These are phyloP conservation scores for Thermomyces lanuginosus DNA, from an alignment of 2,329 filamentous ascomycete species.

Conservation along the genomic window DNA sequence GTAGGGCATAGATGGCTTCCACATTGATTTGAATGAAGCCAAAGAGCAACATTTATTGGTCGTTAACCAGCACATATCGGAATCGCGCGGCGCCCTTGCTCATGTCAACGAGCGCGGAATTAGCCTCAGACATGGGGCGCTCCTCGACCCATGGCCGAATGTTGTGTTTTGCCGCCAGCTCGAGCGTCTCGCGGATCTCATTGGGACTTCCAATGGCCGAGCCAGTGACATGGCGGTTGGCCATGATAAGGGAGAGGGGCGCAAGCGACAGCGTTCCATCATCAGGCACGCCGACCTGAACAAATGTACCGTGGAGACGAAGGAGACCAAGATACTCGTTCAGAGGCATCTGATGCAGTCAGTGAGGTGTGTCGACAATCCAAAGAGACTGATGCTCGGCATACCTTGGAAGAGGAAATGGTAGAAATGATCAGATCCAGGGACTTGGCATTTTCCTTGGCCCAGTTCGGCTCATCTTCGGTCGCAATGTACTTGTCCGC, in stretches of 20 bases:
- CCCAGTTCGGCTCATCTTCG: constrained; percentile 40
- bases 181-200: constrained; percentile 30
- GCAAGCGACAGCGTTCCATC: constrained; percentile 36
- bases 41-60: no score
- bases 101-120: constrained; percentile 29
- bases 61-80: constrained; percentile 31
- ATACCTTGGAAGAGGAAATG: constrained; percentile 38
- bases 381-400: no score
- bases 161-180: constrained; percentile 25
- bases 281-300: constrained; percentile 53
- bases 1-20: no score
- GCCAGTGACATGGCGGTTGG: constrained; percentile 38
- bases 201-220: constrained; percentile 27
- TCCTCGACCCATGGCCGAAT: constrained; percentile 29
- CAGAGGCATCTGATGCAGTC: constrained; percentile 54
- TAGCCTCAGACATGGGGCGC: constrained; percentile 27
- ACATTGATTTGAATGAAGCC: no score
- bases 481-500: constrained; percentile 42
- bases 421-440: constrained; percentile 43
- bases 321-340: constrained; percentile 45
- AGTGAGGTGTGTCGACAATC: no score
- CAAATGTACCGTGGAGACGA: constrained; percentile 42
- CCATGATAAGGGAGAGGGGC: constrained; percentile 43
- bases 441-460: constrained; percentile 28
- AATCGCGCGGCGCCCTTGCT: constrained; percentile 31